Base-by-base conservation (phyloP, 305 asterid genomes). In the Rubia balearica region DNA sequence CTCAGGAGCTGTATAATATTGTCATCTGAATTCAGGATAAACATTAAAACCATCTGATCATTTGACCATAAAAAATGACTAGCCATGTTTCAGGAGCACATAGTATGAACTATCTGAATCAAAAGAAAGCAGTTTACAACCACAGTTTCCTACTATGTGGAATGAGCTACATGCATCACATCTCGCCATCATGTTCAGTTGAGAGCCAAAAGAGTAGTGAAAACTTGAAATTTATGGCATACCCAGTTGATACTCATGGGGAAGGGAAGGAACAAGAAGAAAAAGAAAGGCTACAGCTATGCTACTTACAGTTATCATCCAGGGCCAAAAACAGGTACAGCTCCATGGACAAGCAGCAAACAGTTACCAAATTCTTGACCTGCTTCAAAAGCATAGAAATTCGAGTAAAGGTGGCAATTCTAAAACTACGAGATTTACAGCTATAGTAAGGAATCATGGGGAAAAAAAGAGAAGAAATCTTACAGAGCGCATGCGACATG, bases 341-440 rank as follows among this genome's bases (percentile, higher is more conserved):
- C 51, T 30, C 17, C 22, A 42, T 53, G 60, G 27, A 11, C 30
- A 36, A 21, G n/a, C 65, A 73, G n/a, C 21, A 49, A 16, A 7
- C 55, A 22, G 60, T 65, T 65, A 17, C 67, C 12, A 55, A 7
- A 27, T 41, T 55, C 6, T 2, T 21, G 55, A 22, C n/a, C 65
- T 6, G 36, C 45, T 64, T 46, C 56, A 72, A 21, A 72, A 49
- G 72, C 40, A 24, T 65, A 22, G 30, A 10, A 12, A 13, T 73
- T 53, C 42, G 7, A 63, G 46, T 13, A 42, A n/a, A 73, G 19
- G 6, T 21, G n/a, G 22, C 56, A 24, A n/a, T 3, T 27, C 27
- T 33, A 63, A 48, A 68, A 60, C 69, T 67, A 40, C 12, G 48
- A 21, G 14, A 59, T 45, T 12, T 46, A 13, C 46, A 33, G 62